Evolutionary conservation across 495 filamentous ascomycete species (phyloP).

Genomic region (Lepraria neglecta): DNA sequence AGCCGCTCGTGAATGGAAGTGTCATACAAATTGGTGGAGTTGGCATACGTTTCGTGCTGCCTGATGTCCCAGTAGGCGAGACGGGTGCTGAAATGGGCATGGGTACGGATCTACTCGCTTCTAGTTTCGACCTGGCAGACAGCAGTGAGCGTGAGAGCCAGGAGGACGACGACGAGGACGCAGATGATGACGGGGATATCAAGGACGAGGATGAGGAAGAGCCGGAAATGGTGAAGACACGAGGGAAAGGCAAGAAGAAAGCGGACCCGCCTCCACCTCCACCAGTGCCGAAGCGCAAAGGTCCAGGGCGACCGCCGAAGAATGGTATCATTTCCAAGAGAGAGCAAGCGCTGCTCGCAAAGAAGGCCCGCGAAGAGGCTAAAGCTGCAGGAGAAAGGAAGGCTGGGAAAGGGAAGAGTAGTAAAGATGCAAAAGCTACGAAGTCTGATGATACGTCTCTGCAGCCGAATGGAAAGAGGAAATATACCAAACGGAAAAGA

Average conservation of each 20-base stretch:
- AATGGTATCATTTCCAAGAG: conserved; percentile 91
- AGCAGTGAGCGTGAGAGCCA: conserved; percentile 32
- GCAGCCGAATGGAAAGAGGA: conserved; percentile 66
- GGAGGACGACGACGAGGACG: conserved; percentile 34
- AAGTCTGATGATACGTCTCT: conserved; percentile 48
- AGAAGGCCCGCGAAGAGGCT: conserved; percentile 49
- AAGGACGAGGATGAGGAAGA: conserved; percentile 31
- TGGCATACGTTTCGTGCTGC: conserved; percentile 64
- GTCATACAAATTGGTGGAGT: conserved; percentile 75
- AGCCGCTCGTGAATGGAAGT: conserved; percentile 64
- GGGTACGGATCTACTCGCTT: conserved; percentile 7
- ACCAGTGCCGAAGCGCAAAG: conserved; percentile 61
- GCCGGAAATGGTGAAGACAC: conserved; percentile 24
- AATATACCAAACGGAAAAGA: conserved; percentile 70
- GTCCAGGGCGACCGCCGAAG: conserved; percentile 83
- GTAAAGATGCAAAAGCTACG: conserved; percentile 40
- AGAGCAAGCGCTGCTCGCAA: conserved; percentile 60
- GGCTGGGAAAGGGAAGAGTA: conserved; percentile 56
- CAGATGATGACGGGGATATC: conserved; percentile 29
- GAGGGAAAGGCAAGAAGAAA: conserved; percentile 28
- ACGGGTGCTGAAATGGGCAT: conserved; percentile 52
- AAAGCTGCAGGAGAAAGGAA: conserved; percentile 42
- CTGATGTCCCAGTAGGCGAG: conserved; percentile 62
- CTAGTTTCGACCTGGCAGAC: conserved; percentile 43
- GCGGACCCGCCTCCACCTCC: conserved; percentile 32